Percentiles rank a stretch among this genome's conserved stretches.
Conservation (phyloP, 140 eudicot genomes). For the Stevia rebaudiana region DNA sequence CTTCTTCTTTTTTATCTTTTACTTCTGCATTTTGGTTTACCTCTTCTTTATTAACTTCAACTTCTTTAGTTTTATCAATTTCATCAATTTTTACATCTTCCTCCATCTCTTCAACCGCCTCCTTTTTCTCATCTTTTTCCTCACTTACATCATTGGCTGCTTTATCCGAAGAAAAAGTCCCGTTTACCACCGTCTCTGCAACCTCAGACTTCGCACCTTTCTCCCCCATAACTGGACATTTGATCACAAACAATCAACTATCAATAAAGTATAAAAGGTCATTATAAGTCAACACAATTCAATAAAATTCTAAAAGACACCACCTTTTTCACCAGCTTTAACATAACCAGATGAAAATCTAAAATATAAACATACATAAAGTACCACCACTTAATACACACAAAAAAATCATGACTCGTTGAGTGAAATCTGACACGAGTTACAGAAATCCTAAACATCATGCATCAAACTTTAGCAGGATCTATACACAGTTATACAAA, state of each 20-base stretch:
- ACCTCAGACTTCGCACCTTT: slow-evolving; percentile 40
- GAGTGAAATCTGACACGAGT: background rate
- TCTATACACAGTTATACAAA: slow-evolving; percentile 12
- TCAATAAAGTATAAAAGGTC: slow-evolving; percentile 14
- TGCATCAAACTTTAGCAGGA: slow-evolving; percentile 8
- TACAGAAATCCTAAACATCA: slow-evolving; percentile 13
- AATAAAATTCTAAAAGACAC: background rate
- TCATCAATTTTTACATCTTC: slow-evolving; percentile 41
- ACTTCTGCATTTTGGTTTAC: slow-evolving; percentile 18
- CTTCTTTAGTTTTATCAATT: slow-evolving; percentile 21
- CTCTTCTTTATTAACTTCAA: slow-evolving; percentile 41
- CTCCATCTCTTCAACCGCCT: slow-evolving; percentile 40
- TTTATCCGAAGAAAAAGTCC: slow-evolving; percentile 25
- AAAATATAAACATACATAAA: background rate
- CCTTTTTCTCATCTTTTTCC: slow-evolving; percentile 38
- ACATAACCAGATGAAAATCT: background rate
- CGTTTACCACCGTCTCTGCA: slow-evolving; percentile 39
- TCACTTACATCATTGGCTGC: slow-evolving; percentile 33
- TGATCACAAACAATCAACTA: slow-evolving; percentile 11
- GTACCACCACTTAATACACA: background rate
- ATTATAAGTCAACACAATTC: background rate
- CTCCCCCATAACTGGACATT: slow-evolving; percentile 51
- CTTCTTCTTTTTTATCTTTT: slow-evolving; percentile 2
- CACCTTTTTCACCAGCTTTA: background rate
- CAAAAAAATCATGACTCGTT: background rate